Evolutionary conservation across 768 basidiomycete genomes (phyloP).

Genomic region (Chlorophyllum brunneum): DNA sequence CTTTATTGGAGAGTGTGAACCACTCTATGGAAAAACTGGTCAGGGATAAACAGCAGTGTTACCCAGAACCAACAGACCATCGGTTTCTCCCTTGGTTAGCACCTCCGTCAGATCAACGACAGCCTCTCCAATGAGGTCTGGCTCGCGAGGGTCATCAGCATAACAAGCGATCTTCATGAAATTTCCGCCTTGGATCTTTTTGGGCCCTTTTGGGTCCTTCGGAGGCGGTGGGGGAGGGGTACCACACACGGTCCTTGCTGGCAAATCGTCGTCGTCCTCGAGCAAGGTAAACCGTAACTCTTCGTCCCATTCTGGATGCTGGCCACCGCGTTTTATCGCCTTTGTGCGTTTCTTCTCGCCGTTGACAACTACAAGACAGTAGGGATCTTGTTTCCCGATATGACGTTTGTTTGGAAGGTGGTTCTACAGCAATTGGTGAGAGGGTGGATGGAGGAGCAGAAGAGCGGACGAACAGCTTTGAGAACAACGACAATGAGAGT

Average conservation of each 20-base stretch:
- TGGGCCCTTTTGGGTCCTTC: constrained; percentile 44
- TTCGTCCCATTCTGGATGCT: constrained; percentile 99
- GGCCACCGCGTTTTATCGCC: constrained; percentile 94
- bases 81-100: constrained; percentile 92
- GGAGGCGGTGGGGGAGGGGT: constrained; percentile 70
- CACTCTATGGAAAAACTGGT: constrained; percentile 64
- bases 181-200: constrained; percentile 66
- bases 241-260: constrained; percentile 36
- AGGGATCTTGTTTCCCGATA: constrained; percentile 97
- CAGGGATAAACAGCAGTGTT: background rate
- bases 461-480: constrained; percentile 71
- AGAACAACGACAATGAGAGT: constrained; percentile 92
- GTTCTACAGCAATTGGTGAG: constrained; percentile 44
- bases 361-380: constrained; percentile 76
- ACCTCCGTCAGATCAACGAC: constrained; percentile 87
- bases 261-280: constrained; percentile 66
- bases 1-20: constrained; percentile 88
- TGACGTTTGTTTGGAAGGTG: constrained; percentile 89
- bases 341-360: constrained; percentile 85
- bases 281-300: constrained; percentile 89
- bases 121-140: constrained; percentile 91
- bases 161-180: constrained; percentile 82
- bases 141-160: constrained; percentile 93
- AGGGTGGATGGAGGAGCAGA: constrained; percentile 17
- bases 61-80: constrained; percentile 58